These are phyloP conservation scores for Mycosphaerella sp. DNA, from an alignment of 2,329 filamentous ascomycete genomes.

Conservation along the genomic window DNA sequence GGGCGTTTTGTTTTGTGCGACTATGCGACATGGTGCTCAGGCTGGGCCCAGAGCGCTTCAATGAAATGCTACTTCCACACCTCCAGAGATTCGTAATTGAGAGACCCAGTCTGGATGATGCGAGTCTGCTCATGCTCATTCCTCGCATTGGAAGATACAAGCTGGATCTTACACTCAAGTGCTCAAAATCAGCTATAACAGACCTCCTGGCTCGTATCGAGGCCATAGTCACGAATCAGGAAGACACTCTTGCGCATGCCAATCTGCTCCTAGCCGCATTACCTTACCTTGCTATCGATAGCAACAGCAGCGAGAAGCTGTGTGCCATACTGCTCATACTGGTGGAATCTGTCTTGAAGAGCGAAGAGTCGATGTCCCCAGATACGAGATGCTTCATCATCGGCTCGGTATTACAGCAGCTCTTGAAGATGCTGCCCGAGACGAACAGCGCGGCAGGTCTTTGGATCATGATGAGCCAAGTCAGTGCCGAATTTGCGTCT, in stretches of 20 bases:
- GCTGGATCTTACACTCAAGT: constrained; percentile 11
- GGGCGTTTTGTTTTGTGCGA: constrained; percentile 68
- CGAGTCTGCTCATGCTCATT: constrained; percentile 12
- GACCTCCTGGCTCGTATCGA: neutral
- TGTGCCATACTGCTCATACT: constrained; percentile 5
- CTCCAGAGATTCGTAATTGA: constrained; percentile 79
- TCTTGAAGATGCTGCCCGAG: constrained; percentile 12
- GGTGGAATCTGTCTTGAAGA: constrained; percentile 14
- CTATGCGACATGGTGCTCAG: constrained; percentile 80
- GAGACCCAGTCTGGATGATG: constrained; percentile 21
- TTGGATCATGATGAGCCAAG: constrained; percentile 20
- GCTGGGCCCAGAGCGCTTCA: constrained; percentile 66
- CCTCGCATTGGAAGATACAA: constrained; percentile 10
- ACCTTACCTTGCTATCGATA: constrained; percentile 17
- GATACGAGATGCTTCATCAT: constrained; percentile 18
- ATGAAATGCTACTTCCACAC: constrained; percentile 67
- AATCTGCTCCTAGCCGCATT: constrained; percentile 18
- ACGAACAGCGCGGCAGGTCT: neutral
- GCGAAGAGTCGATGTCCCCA: neutral
- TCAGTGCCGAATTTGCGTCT: constrained; percentile 12
- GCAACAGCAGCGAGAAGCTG: constrained; percentile 2
- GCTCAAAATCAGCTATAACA: neutral
- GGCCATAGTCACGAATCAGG: neutral
- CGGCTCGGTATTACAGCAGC: constrained; percentile 18
- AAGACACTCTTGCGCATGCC: constrained; percentile 7